These are phyloP conservation scores for Backusella liffmaniae DNA, from an alignment of 192 early-diverging fungal genomes.

Conservation along the genomic window DNA sequence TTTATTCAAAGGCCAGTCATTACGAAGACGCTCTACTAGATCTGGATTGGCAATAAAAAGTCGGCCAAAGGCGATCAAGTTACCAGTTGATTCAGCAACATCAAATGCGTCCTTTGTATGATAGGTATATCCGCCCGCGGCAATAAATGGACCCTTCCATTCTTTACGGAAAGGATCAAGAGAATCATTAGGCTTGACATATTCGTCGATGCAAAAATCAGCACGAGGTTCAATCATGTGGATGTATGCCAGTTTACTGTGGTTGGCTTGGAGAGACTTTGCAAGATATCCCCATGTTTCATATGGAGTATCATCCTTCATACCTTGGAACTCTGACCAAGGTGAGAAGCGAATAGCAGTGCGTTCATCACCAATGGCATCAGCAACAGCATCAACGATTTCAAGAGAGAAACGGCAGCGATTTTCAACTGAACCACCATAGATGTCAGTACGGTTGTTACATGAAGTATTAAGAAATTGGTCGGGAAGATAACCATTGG, in stretches of 20 bases:
- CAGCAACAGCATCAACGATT: constrained; percentile 18
- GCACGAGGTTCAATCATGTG: constrained; percentile 29
- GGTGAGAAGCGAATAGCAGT: constrained; percentile 35
- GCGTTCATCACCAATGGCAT: constrained; percentile 22
- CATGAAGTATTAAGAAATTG: constrained; percentile 76
- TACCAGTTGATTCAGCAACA: constrained; percentile 13
- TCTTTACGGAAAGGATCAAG: constrained; percentile 11
- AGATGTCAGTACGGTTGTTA: constrained; percentile 68
- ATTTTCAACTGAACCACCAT: constrained; percentile 22
- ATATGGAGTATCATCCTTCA: constrained; percentile 23
- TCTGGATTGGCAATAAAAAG: constrained; percentile 41
- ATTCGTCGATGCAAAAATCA: neutral
- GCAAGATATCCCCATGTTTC: constrained; percentile 26
- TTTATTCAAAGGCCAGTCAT: constrained; percentile 23
- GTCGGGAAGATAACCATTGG: constrained; percentile 86
- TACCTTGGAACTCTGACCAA: constrained; percentile 29
- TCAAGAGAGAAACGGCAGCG: constrained; percentile 25
- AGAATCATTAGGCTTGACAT: constrained; percentile 1
- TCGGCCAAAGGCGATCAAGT: constrained; percentile 34
- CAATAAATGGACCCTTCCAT: constrained; percentile 16
- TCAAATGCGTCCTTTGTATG: constrained; percentile 12
- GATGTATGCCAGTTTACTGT: constrained; percentile 27
- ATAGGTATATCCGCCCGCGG: constrained; percentile 26
- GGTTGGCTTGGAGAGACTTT: constrained; percentile 18
- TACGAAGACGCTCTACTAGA: constrained; percentile 24